Base-by-base conservation (phyloP, 2,329 filamentous ascomycete genomes). In the Fusarium haematococcum region DNA sequence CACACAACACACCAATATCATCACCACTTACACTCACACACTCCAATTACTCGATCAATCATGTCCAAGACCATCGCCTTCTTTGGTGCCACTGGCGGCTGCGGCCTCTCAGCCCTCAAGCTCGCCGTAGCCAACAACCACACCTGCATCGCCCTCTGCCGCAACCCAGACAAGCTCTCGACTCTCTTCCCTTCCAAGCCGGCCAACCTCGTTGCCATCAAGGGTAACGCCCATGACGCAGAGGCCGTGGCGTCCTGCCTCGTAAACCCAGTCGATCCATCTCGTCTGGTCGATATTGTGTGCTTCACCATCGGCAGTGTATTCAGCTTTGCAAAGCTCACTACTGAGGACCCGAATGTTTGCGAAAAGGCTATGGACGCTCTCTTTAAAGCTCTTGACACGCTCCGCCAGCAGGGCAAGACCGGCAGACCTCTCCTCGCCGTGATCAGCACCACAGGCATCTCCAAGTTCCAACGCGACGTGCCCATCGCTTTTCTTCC, bases 81-180 rank as follows among this genome's bases (percentile, higher is more conserved):
- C 77, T 82, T 86, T 73, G 86, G 86, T 69, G 82, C 84, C 69
- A 86, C 85, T 6, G 82, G 80, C 52, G 85, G 85, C 63, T 83
- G 80, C 69, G 83, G 83, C 52, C 80, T 84, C 70, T 74, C 81
- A 18, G 78, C 81, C 25, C 84, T 87, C 68, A 79, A 80, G 27
- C 78, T 76, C 56, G 77, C 81, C 45, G 78, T 87, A 32, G 77
- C 78, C 43, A 79, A 79, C n/a, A 83, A 82, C 52, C 79, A 83
- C 77, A 79, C 76, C 35, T 85, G 84, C 79, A 78, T 82, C 65
- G 84, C 81, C 69, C 81, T 86, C 43, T 83, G 79, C 74, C 84
- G 85, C 70, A 83, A 77, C 16, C 83, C 85, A 18, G 74, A 79
- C 50, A 87, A 87, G 71, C 80, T 87, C 64, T 71, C 76, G 50